These are phyloP conservation scores for Ceratobasidium theobromae DNA, from an alignment of 1,284 basidiomycete species.

Conservation along the genomic window DNA sequence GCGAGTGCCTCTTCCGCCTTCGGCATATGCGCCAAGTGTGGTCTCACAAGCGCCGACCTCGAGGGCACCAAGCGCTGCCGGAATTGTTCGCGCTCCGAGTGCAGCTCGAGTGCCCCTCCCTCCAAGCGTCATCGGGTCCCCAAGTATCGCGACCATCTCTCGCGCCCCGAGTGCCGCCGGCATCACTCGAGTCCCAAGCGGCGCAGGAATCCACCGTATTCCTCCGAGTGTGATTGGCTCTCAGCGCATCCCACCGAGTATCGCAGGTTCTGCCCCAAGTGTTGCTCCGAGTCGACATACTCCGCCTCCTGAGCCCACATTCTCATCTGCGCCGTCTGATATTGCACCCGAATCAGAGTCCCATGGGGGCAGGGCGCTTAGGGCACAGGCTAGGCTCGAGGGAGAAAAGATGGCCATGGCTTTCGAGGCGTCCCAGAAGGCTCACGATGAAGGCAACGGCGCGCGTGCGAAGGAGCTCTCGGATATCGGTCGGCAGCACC, in stretches of 20 bases:
- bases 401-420: slow-evolving; percentile 58
- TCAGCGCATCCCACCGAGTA: slow-evolving; percentile 5
- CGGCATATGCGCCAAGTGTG: neutral
- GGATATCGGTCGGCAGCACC: slow-evolving; percentile 78
- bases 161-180: slow-evolving; percentile 6
- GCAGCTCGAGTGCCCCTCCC: slow-evolving; percentile 6
- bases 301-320: slow-evolving; percentile 1
- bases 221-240: slow-evolving; percentile 21
- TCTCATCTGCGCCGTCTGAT: slow-evolving; percentile 7
- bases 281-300: slow-evolving; percentile 8
- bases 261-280: neutral
- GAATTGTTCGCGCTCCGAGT: neutral
- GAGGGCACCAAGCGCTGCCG: too few relatives aligned
- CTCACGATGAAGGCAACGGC: slow-evolving; percentile 70
- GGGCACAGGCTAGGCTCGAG: slow-evolving; percentile 50
- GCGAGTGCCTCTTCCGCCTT: neutral
- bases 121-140: neutral
- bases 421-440: slow-evolving; percentile 66
- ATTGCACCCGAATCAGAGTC: slow-evolving; percentile 19
- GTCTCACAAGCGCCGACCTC: too few relatives aligned
- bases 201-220: neutral
- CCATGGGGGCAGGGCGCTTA: slow-evolving; percentile 47
- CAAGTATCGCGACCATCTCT: neutral
- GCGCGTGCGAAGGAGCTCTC: slow-evolving; percentile 81
- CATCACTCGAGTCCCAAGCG: neutral